Conservation (phyloP, 495 filamentous ascomycete species). For the Hypoxylon cercidicola region DNA sequence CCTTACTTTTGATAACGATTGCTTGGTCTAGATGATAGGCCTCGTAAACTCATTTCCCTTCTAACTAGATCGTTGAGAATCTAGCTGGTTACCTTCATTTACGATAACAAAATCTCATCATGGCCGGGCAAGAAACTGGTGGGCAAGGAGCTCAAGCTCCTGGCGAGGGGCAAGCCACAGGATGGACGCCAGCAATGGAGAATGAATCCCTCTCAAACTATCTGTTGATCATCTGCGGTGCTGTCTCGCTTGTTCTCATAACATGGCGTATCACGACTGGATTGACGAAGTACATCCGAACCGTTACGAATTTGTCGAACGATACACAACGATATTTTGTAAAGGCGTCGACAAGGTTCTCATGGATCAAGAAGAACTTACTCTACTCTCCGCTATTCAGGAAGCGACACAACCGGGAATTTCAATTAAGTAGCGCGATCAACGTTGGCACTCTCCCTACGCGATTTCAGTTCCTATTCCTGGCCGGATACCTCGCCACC, state of each 20-base stretch:
- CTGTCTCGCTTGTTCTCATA: constrained; percentile 53
- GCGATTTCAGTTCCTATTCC: constrained; percentile 80
- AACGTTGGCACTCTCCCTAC: constrained; percentile 91
- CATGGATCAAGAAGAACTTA: constrained; percentile 81
- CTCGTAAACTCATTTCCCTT: background rate
- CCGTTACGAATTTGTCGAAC: constrained; percentile 73
- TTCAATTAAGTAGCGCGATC: constrained; percentile 85
- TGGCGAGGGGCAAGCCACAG: constrained; percentile 44
- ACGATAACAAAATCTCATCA: constrained; percentile 14
- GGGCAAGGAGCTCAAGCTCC: background rate
- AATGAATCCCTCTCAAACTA: constrained; percentile 59
- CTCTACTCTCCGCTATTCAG: constrained; percentile 83
- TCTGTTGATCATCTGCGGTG: constrained; percentile 58
- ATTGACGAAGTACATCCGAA: constrained; percentile 76
- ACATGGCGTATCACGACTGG: constrained; percentile 62
- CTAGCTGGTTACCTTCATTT: constrained; percentile 18
- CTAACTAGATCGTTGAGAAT: constrained; percentile 10
- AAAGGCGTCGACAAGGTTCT: constrained; percentile 60
- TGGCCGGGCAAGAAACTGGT: constrained; percentile 24
- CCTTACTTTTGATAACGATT: constrained; percentile 14
- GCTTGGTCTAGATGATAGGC: constrained; percentile 2
- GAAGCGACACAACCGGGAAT: constrained; percentile 87
- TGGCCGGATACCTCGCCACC: constrained; percentile 74
- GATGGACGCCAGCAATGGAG: constrained; percentile 50
- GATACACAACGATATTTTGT: constrained; percentile 70